Evolutionary conservation across 441 rosid genomes (phyloP).

Genomic region (Mallotus repandus): DNA sequence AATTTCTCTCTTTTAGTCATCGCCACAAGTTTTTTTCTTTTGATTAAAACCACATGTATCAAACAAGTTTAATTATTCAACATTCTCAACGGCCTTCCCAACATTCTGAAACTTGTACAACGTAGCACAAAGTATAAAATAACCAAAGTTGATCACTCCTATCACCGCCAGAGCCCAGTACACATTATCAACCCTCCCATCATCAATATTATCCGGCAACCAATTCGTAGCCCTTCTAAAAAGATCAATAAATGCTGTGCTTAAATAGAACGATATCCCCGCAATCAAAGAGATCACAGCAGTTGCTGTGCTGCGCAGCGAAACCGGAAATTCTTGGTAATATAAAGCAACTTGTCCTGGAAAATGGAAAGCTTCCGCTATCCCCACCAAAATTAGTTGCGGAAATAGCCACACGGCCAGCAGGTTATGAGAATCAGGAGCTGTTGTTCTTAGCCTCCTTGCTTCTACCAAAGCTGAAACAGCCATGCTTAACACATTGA

Average conservation of each 20-base stretch:
- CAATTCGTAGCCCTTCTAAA: slow-evolving; percentile 25
- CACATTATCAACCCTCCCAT: slow-evolving; percentile 37
- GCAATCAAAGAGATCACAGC: slow-evolving; percentile 45
- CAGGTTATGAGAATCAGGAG: slow-evolving; percentile 24
- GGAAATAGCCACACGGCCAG: slow-evolving; percentile 50
- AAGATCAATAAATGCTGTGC: slow-evolving; percentile 30
- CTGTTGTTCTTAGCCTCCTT: slow-evolving; percentile 32
- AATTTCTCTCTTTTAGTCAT: too few species aligned
- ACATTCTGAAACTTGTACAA: slow-evolving; percentile 21
- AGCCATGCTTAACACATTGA: slow-evolving; percentile 41
- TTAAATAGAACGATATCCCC: slow-evolving; percentile 44
- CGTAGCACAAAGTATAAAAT: slow-evolving; percentile 27
- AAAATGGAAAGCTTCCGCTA: slow-evolving; percentile 42
- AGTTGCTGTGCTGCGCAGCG: slow-evolving; percentile 44
- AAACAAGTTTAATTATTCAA: too few species aligned
- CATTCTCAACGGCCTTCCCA: background rate
- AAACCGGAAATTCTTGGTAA: slow-evolving; percentile 56
- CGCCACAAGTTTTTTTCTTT: too few species aligned
- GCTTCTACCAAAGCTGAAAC: slow-evolving; percentile 54
- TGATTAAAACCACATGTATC: too few species aligned
- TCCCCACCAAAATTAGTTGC: slow-evolving; percentile 47
- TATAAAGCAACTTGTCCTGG: slow-evolving; percentile 16
- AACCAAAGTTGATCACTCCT: slow-evolving; percentile 31
- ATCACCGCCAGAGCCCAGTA: slow-evolving; percentile 27
- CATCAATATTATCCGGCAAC: slow-evolving; percentile 32